Percentiles rank a stretch among this genome's conserved stretches.
These are phyloP conservation scores for Yarrowia sp. DNA, from an alignment of 805 yeast genomes.

Conservation along the genomic window DNA sequence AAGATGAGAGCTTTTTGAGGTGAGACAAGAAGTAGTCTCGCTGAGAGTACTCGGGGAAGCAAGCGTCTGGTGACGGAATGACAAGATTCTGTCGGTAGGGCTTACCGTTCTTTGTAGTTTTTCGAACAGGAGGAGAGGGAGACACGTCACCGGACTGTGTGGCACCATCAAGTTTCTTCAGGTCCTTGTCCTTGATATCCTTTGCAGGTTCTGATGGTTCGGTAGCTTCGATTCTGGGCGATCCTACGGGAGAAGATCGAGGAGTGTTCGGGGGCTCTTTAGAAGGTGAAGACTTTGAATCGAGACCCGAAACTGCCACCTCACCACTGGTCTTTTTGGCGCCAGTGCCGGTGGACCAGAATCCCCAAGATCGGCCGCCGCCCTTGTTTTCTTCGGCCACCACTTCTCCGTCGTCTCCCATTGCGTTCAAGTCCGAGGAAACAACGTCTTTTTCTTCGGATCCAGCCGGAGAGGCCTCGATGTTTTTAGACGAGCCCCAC, in stretches of 20 bases:
- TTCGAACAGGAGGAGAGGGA: neutral
- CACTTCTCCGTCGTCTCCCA: conserved; percentile 7
- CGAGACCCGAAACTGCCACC: conserved; percentile 36
- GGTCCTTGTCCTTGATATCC: conserved; percentile 12
- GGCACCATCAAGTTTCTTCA: conserved; percentile 9
- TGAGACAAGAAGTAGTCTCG: conserved; percentile 28
- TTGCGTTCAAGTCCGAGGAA: neutral
- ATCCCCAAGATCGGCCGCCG: conserved; percentile 37
- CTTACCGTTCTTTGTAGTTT: conserved; percentile 1
- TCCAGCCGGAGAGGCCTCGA: conserved; percentile 9
- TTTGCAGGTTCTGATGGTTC: conserved; percentile 24
- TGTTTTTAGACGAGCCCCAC: neutral
- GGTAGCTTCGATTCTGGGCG: conserved; percentile 10
- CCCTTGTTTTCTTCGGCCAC: conserved; percentile 4
- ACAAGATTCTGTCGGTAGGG: conserved; percentile 32
- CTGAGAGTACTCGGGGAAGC: conserved; percentile 33
- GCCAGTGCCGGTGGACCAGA: conserved; percentile 34
- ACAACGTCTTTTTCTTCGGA: conserved; percentile 1
- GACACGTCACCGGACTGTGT: conserved; percentile 6
- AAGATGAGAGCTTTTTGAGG: conserved; percentile 28
- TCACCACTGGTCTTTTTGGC: conserved; percentile 29
- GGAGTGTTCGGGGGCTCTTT: conserved; percentile 33
- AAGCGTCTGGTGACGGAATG: conserved; percentile 33
- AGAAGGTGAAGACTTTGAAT: conserved; percentile 32
- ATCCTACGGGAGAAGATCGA: conserved; percentile 26